Evolutionary conservation across 2,329 filamentous ascomycete species (phyloP), one percentile per base, ranked within the genome.

Genomic region (Colletotrichum sp.): DNA sequence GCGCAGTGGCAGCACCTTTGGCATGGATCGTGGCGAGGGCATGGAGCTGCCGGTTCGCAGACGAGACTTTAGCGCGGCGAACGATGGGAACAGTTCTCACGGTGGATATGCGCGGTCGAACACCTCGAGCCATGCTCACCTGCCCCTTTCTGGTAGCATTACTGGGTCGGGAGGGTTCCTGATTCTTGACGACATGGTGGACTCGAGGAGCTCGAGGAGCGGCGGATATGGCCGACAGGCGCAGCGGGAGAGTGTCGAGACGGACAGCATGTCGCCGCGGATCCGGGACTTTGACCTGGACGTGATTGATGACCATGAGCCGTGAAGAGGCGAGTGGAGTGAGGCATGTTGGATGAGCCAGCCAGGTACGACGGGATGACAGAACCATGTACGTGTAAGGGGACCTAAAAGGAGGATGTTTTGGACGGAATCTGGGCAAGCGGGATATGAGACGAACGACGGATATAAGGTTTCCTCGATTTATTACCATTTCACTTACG

Each of bases 241-340:
- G 77, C 43, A 52, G 43, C 32, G 76, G 65, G 74, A 79, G 57
- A 68, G 67, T 16, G 79, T 79, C 36, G 80, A 81, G 18, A 65
- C 71, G 21, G 80, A 78, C 16, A 78, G 77, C 34, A 73, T 80
- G 77, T 78, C 78, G 57, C 82, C 82, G 61, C 76, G 82, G 60
- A 85, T 86, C 55, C 79, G 81, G 71, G 84, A 85, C 76, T 85
- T 86, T 82, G 84, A 86, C 76, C 75, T 85, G 78, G 81, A 82
- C 74, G 80, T 83, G 55, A 80, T 83, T 75, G 82, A 84, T 57
- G 80, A 81, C 72, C 78, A 80, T 18, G 81, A 77, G 69, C 79
- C 80, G 38, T 83, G 63, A 64, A 26, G 61, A 38, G 21, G 8
- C 4, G 61, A 21, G 30, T 36, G 61, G 26, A 38, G 5, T 28